Base-by-base conservation (phyloP, 2,329 filamentous ascomycete genomes). In the Fonsecaea multimorphosa region DNA sequence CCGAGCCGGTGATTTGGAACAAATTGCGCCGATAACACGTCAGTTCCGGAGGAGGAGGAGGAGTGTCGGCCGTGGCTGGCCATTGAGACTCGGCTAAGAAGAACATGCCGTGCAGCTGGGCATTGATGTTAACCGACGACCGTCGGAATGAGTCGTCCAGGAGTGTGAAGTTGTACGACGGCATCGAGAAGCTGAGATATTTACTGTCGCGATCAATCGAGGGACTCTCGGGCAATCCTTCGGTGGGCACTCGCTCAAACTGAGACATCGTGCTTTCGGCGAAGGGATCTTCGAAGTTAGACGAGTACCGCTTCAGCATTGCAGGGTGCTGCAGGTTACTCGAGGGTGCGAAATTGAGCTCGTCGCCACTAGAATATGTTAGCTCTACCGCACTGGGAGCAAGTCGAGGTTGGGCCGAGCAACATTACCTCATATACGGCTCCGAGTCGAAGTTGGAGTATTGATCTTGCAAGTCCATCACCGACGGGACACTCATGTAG, bases 21-120 rank as follows among this genome's bases (percentile, higher is more conserved):
- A 98, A 83, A 75, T 98, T 98, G 55, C 94, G 88, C 70, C 94
- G 90, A 79, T 98, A 98, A 83, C 94, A 98, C 2, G 94, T 98
- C 76, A 98, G 79, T 79, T 98, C 94, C 59, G 87, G 92, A 75
- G 77, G 84, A 4, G 82, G 78, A 14, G 79, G 76, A 46, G 79
- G 81, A 9, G 82, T 79, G 71, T 87, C 85, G 3, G 82, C 80
- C 2, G 82, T 84, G 2, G 84, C 82, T 3, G 86, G 84, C 83
- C 85, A 87, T 14, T 86, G 85, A 34, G 87, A 87, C 73, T 89
- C 87, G 40, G 87, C 87, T 19, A 89, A 79, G 72, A 89, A 89
- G 79, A 89, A 89, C 86, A 89, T 89, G 77, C 87, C 87, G 71
- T 89, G 86, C 22, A 89, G 78, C 76, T 89, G 87, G 19, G 87